Evolutionary conservation across 129 eudicot genomes (phyloP).

Genomic region (Gnaphalium uliginosum): DNA sequence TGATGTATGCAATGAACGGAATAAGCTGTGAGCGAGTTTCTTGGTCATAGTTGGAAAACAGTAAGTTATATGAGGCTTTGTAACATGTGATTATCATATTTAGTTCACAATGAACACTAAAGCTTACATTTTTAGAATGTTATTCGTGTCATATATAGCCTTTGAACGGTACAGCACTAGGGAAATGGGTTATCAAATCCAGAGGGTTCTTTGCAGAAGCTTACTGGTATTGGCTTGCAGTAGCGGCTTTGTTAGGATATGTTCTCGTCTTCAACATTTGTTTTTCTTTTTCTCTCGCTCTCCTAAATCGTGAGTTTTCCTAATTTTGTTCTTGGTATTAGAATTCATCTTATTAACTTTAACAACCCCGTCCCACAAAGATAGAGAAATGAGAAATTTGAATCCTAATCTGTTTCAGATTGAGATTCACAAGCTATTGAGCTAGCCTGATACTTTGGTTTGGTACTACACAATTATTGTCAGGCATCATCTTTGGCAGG

Average conservation of each 20-base stretch:
- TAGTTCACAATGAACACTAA: neutral
- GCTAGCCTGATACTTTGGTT: neutral
- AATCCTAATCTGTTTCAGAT: neutral
- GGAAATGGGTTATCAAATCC: conserved; percentile 38
- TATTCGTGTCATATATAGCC: conserved; percentile 21
- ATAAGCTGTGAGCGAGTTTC: conserved; percentile 55
- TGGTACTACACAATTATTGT: neutral
- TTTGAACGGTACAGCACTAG: conserved; percentile 37
- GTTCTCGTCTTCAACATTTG: conserved; percentile 44
- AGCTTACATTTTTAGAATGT: neutral
- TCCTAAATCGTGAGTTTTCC: conserved; percentile 52
- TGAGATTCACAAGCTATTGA: too few species aligned
- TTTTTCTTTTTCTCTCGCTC: conserved; percentile 43
- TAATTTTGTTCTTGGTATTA: neutral
- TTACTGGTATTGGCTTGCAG: conserved; percentile 78
- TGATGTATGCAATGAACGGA: conserved; percentile 66
- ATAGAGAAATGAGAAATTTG: neutral
- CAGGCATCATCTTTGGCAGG: conserved; percentile 44
- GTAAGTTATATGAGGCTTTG: conserved; percentile 32
- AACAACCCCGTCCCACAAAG: neutral
- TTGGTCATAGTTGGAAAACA: conserved; percentile 53
- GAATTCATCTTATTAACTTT: neutral
- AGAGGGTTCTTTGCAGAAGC: conserved; percentile 63
- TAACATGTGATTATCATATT: neutral
- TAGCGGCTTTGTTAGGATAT: conserved; percentile 54